Base-by-base conservation (phyloP, 2,329 filamentous ascomycete species). In the Westerdykella aurantiaca region DNA sequence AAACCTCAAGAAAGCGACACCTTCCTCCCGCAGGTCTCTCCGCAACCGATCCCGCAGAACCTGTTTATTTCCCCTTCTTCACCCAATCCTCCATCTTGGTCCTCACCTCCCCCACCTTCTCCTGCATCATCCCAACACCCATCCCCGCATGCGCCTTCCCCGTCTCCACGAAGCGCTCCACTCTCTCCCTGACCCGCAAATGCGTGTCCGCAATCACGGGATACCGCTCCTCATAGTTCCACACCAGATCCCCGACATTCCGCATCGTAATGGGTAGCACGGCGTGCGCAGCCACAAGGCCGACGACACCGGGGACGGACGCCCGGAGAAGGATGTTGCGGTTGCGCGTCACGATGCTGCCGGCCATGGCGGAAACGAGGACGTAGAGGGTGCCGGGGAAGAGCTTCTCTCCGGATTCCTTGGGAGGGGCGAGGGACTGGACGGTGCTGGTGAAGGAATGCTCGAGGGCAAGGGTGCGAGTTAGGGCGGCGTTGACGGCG, bases 371-470 rank as follows among this genome's bases (percentile, higher is more conserved):
- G 34, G 90, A 85, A 38, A 98, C 90, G 23, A 96, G 79, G 38
- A 97, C 89, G 72, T 97, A 97, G 55, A 97, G 81, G 47, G 82
- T 77, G 21, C 91, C 91, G 29, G 93, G 93, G 71, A 97, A 83
- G 44, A 98, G 78, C 64, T 83, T 82, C 76, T 98, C 93, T 66
- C 86, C 87, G 48, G 82, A 87, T 70, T 91, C 85, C 60, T 83
- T 84, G 31, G 89, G 76, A 23, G 93, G 93, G 16, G 90, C 93
- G 33, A 98, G 79, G 17, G 86, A 89, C 46, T 90, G 88, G 55
- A 98, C 71, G 48, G 93, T 97, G 69, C 79, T 80, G 58, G 91
- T 95, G 73, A 97, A 90, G 63, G 83, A 86, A 67, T 86, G 83
- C 76, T 98, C 93, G 53, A 95, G 82, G 65, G 83, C 72, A 63